phyloP scores from a whole-genome alignment of 805 yeast genomes.

The Suhomyces faveliae region DNA sequence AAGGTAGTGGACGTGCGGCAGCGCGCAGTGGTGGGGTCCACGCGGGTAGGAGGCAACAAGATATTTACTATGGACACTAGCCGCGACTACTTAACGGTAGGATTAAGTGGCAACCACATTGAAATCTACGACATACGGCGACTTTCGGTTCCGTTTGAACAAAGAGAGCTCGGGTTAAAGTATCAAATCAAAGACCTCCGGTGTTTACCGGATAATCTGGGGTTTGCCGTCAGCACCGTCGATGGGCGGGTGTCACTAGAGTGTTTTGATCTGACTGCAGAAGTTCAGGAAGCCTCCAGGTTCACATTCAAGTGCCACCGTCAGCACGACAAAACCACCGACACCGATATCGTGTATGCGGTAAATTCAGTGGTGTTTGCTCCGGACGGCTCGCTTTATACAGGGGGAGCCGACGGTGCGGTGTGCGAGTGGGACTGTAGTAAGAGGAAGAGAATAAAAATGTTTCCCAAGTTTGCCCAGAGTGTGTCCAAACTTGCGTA shows the following conservation, averaged over 20 bases:
- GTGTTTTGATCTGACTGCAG: slow-evolving; percentile 51
- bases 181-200: slow-evolving; percentile 60
- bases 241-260: slow-evolving; percentile 83
- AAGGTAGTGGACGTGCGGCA: slow-evolving; percentile 45
- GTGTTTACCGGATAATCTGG: slow-evolving; percentile 52
- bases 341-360: slow-evolving; percentile 52
- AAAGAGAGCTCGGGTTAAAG: slow-evolving; percentile 62
- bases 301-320: slow-evolving; percentile 87
- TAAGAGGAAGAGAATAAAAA: slow-evolving; percentile 43
- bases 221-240: slow-evolving; percentile 68
- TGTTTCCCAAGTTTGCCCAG: slow-evolving; percentile 34
- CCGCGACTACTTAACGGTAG: slow-evolving; percentile 47
- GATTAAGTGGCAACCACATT: slow-evolving; percentile 50
- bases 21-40: slow-evolving; percentile 11
- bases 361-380: slow-evolving; percentile 50
- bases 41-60: slow-evolving; percentile 29
- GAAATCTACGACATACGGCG: slow-evolving; percentile 58
- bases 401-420: slow-evolving; percentile 52
- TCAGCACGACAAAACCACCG: slow-evolving; percentile 31
- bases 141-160: slow-evolving; percentile 43
- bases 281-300: slow-evolving; percentile 40
- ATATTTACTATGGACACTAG: slow-evolving; percentile 63
- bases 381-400: slow-evolving; percentile 41
- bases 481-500: slow-evolving; percentile 25
- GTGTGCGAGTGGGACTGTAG: slow-evolving; percentile 52